phyloP scores from a whole-genome alignment of 75 land plant species.

The Isoetes taiwanensis region DNA sequence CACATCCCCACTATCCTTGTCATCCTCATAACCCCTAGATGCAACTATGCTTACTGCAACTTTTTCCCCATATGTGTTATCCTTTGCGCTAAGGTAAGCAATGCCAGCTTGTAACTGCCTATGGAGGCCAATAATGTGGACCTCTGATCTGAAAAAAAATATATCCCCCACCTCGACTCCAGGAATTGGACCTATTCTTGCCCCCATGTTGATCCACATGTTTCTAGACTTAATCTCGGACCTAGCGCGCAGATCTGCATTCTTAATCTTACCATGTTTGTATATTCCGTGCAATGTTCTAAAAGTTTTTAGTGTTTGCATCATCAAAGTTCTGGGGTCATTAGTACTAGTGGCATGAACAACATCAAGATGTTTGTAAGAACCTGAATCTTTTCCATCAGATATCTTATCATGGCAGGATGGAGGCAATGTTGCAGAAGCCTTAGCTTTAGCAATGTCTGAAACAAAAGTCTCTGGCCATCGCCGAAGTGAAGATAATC shows the following conservation, averaged over 20 bases:
- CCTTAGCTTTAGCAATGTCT: too few relatives aligned
- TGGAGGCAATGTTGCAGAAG: too few relatives aligned
- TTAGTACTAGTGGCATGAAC: too few relatives aligned
- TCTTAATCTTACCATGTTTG: too few relatives aligned
- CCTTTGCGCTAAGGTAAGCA: conserved; percentile 4
- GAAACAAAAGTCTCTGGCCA: too few relatives aligned
- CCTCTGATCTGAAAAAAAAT: conserved; percentile 14
- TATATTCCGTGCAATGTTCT: too few relatives aligned
- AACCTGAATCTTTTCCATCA: too few relatives aligned
- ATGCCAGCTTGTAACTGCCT: conserved; percentile 19
- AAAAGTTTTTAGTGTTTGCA: too few relatives aligned
- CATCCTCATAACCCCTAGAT: conserved; percentile 22
- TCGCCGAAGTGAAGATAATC: too few relatives aligned
- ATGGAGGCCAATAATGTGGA: conserved; percentile 17
- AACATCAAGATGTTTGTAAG: too few relatives aligned
- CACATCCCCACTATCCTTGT: conserved; percentile 16
- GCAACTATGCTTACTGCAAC: conserved; percentile 16
- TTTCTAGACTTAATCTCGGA: conserved; percentile 11
- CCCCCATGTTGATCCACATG: conserved; percentile 10
- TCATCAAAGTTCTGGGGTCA: too few relatives aligned
- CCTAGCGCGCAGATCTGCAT: conserved; percentile 21
- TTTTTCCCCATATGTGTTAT: conserved; percentile 7
- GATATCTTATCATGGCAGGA: too few relatives aligned
- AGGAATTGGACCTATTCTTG: conserved; percentile 18
- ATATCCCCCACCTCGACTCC: conserved; percentile 23